Base-by-base conservation (phyloP, 352 stramenopile species). In the Phytophthora hybrid region DNA sequence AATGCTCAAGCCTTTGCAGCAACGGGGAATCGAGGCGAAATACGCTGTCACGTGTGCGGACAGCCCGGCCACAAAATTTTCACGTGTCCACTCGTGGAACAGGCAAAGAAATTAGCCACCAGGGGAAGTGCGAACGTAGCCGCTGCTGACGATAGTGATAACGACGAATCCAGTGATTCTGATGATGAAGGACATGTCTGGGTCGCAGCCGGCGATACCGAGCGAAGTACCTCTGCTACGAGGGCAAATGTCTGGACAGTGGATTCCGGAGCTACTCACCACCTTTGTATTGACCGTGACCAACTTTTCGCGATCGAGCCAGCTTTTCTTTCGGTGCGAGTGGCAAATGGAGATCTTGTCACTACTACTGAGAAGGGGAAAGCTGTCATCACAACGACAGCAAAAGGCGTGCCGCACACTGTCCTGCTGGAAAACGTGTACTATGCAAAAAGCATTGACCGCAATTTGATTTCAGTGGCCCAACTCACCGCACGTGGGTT, bases 141-240 rank as follows among this genome's bases (percentile, higher is more conserved):
- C 18, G 23, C 54, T 4, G 54, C 54, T 47, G 32, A 39, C 32
- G 32, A 44, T 29, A 46, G 14, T 47, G 53, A 59, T 16, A 29
- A 44, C 9, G 29, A 23, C 8, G 31, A 8, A 31, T 47, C 31
- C 19, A 26, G 6, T 13, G n/a, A 59, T 29, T 47, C 54, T 11
- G 54, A 59, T 29, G 29, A 44, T 26, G 54, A 59, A 59, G 54
- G 23, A 14, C 54, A 59, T 21, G 54, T 59, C 11, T 59, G 54
- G 29, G 14, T 59, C 13, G 54, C 31, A 26, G 10, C 54, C 5
- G 21, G 31, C 8, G 39, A 52, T 49, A 18, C 16, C 10, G 16
- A 49, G 41, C 41, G 32, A 39, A 39, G 32, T 9, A 39, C 32
- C 9, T 39, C 32, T 39, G 32, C 32, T 9, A 9, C 32, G 32